A percentile compares a stretch with the other conserved stretches of the same genome.
These are phyloP conservation scores for Thozetella sp. DNA, from an alignment of 495 filamentous ascomycete genomes.

Conservation along the genomic window DNA sequence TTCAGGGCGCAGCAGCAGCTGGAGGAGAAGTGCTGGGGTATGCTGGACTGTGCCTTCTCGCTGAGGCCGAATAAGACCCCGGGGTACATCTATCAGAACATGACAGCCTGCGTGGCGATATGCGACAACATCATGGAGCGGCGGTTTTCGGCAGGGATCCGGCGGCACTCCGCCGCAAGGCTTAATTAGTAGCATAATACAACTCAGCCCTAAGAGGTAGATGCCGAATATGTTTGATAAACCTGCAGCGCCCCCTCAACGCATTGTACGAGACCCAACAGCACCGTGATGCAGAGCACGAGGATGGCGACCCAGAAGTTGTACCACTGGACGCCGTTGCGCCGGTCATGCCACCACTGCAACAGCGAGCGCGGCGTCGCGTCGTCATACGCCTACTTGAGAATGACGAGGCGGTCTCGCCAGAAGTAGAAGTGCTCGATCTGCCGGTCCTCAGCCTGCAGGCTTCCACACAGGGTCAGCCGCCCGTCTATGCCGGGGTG, in stretches of 20 bases:
- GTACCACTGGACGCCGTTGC: slow-evolving; percentile 54
- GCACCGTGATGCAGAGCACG: slow-evolving; percentile 44
- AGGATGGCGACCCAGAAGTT: slow-evolving; percentile 56
- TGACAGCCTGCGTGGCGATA: too few species aligned
- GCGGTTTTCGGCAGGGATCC: too few species aligned
- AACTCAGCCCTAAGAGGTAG: too few species aligned
- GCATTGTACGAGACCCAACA: slow-evolving; percentile 53
- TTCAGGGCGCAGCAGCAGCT: neutral
- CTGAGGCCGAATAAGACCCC: neutral
- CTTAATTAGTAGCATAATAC: too few species aligned
- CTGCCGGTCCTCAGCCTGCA: slow-evolving; percentile 28
- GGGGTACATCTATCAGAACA: neutral
- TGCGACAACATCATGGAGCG: too few species aligned
- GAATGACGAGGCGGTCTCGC: slow-evolving; percentile 49
- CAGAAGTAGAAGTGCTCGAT: slow-evolving; percentile 49
- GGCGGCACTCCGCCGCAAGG: too few species aligned
- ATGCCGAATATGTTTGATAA: slow-evolving; percentile 19
- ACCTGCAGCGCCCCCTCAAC: slow-evolving; percentile 48
- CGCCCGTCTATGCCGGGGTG: neutral
- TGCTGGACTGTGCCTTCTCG: neutral
- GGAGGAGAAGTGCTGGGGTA: neutral
- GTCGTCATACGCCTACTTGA: slow-evolving; percentile 56
- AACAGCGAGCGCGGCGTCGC: slow-evolving; percentile 39
- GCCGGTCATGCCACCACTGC: slow-evolving; percentile 54
- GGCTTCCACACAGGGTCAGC: slow-evolving; percentile 8